Percentiles rank a stretch among this genome's conserved stretches.
These are phyloP conservation scores for Metschnikowia noctiluminum DNA, from an alignment of 805 yeast species.

Conservation along the genomic window DNA sequence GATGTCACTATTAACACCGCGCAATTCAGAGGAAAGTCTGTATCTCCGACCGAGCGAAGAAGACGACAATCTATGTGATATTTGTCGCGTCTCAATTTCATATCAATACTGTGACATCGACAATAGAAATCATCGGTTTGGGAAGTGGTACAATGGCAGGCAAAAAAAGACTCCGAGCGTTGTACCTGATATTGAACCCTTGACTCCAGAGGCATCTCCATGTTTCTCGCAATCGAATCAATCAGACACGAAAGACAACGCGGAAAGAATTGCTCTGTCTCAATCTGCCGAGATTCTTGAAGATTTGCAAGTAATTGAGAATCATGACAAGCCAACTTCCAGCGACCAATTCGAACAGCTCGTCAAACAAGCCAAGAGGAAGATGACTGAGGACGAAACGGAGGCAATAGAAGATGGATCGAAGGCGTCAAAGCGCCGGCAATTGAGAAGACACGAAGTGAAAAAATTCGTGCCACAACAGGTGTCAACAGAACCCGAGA, in stretches of 20 bases:
- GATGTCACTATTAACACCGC: conserved; percentile 2
- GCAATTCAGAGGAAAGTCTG: neutral
- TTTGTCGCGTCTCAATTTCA: conserved; percentile 47
- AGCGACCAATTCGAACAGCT: conserved; percentile 17
- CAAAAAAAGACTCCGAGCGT: conserved; percentile 3
- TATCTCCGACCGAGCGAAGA: conserved; percentile 23
- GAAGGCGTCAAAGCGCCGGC: conserved; percentile 6
- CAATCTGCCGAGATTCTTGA: conserved; percentile 10
- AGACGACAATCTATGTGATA: conserved; percentile 45
- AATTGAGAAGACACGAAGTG: conserved; percentile 6
- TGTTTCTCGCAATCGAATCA: conserved; percentile 1
- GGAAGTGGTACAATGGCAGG: conserved; percentile 17
- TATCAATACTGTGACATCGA: conserved; percentile 46
- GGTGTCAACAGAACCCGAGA: neutral
- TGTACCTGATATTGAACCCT: conserved; percentile 22
- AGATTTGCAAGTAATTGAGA: conserved; percentile 3
- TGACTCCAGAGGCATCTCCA: conserved; percentile 41
- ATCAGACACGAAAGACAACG: neutral
- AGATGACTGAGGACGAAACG: conserved; percentile 8
- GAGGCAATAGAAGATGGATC: neutral
- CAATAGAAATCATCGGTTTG: conserved; percentile 21
- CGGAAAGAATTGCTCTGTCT: conserved; percentile 9
- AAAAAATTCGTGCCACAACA: conserved; percentile 3
- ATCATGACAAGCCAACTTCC: conserved; percentile 2
- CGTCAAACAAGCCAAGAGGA: conserved; percentile 15